Base-by-base conservation (phyloP, 139 green algal genomes). In the Penium margaritaceum region DNA sequence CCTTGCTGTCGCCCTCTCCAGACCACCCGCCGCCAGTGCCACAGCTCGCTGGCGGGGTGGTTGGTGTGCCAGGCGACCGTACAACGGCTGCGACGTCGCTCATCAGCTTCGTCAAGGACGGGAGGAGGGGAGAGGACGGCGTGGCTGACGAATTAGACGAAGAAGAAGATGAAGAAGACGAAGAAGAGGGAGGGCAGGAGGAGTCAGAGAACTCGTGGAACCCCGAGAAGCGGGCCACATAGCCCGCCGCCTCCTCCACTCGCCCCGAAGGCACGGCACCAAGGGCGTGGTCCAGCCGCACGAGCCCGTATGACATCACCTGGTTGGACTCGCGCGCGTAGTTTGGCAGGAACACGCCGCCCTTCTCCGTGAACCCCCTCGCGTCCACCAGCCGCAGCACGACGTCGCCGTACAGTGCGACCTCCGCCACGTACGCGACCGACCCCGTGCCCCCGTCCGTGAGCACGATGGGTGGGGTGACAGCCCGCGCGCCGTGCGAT, bases 171-270 rank as follows among this genome's bases (percentile, higher is more conserved):
- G 41, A 51, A 12, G 41, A 12, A 12, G 41, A 51, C 9, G 41
- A 12, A 51, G 41, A 51, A 12, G 41, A 51, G 41, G 41, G 41
- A 12, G 41, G 41, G 41, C 9, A 51, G 41, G 41, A 64, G 3
- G 63, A 70, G 35, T 97, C 92, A 1, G 92, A 90, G 84, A 97
- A 97, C 70, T 97, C 90, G 78, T 97, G 92, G 75, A 95, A 95
- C 47, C 92, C 92, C 7, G 89, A 92, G 69, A 91, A 85, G 2
- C 78, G 76, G 32, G 76, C 78, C 19, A 98, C 84, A 77, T 98
- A 96, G 27, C 92, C 75, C 32, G 92, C 76, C 6, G 83, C 71
- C 63, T 88, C 77, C 7, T 87, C 37, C 35, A 98, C 84, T 36
- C 92, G 43, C n/a, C n/a, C n/a, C 24, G 4, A 33, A 9, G 55